Base-by-base conservation (phyloP, 331 rosid genomes). In the Saraca asoca region DNA sequence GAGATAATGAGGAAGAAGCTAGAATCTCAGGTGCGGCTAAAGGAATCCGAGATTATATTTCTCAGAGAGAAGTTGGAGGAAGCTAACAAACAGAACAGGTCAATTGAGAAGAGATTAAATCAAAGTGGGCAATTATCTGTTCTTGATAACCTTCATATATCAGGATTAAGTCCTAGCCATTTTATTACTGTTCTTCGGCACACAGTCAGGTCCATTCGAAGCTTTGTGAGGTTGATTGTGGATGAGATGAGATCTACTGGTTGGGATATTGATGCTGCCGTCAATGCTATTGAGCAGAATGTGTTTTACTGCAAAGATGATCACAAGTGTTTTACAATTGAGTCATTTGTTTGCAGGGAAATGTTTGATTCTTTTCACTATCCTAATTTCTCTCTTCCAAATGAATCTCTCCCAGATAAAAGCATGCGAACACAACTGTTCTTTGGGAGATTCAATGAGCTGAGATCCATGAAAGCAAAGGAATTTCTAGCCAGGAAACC, bases 311-410 rank as follows among this genome's bases (percentile, higher is more conserved):
- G 72, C 78, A 69, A 71, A 41, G 81, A 87, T 54, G 95, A 87
- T 60, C 95, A 89, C 74, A 92, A 82, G 68, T 82, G 86, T 73
- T 89, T 80, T 2, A 75, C 93, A 8, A 71, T 92, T 2, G 98
- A 92, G 69, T 76, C 91, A 37, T 92, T 71, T 48, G 85, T 89
- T 75, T 89, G 87, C 80, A 74, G 81, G 73, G 91, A 82, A 68
- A 92, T 92, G 92, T 87, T 92, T n/a, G 95, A 85, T n/a, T 73
- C 76, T 15, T 92, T 92, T 71, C 89, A 83, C 15, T 34, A 66
- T 49, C 95, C 88, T 0, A 69, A 82, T 42, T 92, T 89, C 66
- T 78, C 88, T 0, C 73, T 77, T 38, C 77, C 84, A 2, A 70
- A 71, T 5, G 87, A 81, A 43, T 70, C 70, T 6, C 72, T 64